phyloP scores from a whole-genome alignment of 805 yeast species.

The Metschnikowia matae region DNA sequence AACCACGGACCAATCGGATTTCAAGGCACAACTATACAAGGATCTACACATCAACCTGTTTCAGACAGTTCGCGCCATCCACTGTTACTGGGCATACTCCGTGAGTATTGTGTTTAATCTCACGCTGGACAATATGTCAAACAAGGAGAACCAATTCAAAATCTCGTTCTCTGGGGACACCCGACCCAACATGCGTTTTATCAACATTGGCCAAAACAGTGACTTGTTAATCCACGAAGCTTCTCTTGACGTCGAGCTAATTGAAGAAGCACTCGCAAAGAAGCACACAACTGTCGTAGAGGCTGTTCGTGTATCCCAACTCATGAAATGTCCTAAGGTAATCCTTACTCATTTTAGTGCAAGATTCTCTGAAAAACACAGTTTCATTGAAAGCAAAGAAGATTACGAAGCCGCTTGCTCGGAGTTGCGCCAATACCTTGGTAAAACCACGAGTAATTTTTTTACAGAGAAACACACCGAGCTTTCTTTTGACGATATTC shows the following conservation, averaged over 20 bases:
- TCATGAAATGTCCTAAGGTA: slow-evolving; percentile 68
- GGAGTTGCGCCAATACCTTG: slow-evolving; percentile 28
- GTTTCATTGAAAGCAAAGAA: slow-evolving; percentile 23
- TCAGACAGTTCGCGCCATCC: slow-evolving; percentile 71
- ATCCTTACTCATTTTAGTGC: slow-evolving; percentile 91
- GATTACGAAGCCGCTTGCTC: slow-evolving; percentile 21
- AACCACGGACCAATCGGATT: slow-evolving; percentile 16
- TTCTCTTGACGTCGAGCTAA: slow-evolving; percentile 75
- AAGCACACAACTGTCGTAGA: slow-evolving; percentile 87
- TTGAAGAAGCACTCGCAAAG: slow-evolving; percentile 74
- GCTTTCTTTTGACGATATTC: slow-evolving; percentile 26
- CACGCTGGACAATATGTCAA: slow-evolving; percentile 16
- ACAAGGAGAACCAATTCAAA: slow-evolving; percentile 44
- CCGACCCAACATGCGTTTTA: slow-evolving; percentile 69
- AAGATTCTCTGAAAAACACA: slow-evolving; percentile 52
- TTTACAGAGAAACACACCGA: slow-evolving; percentile 5
- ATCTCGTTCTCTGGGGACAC: slow-evolving; percentile 94
- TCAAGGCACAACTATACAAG: slow-evolving; percentile 28
- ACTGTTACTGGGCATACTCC: slow-evolving; percentile 77
- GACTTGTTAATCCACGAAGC: slow-evolving; percentile 91
- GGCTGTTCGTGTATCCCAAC: slow-evolving; percentile 65
- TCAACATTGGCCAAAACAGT: slow-evolving; percentile 58
- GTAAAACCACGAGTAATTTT: slow-evolving; percentile 24
- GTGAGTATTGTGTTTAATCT: slow-evolving; percentile 53
- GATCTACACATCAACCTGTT: slow-evolving; percentile 44